Conservation (phyloP, 1,284 basidiomycete species). For the Sanghuangporus sanghuang region DNA sequence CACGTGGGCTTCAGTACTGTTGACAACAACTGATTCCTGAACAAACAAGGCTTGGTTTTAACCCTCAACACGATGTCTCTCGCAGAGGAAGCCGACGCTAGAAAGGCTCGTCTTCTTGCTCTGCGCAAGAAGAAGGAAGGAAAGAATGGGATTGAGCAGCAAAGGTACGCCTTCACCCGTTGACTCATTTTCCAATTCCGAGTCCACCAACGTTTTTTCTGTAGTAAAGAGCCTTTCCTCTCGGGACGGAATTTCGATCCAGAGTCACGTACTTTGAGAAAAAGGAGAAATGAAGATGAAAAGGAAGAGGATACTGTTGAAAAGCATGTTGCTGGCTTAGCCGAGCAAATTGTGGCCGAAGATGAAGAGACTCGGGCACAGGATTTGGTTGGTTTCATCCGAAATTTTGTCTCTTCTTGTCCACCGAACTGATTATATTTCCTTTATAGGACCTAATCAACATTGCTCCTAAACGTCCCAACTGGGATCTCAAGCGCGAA, state of each 20-base stretch:
- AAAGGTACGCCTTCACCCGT: constrained; percentile 24
- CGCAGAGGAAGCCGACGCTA: constrained; percentile 77
- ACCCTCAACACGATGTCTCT: constrained; percentile 55
- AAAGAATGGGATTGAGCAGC: constrained; percentile 35
- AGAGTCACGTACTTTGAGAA: constrained; percentile 70
- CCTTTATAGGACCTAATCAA: constrained; percentile 82
- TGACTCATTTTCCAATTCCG: neutral
- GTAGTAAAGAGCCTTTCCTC: constrained; percentile 49
- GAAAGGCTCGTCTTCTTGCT: constrained; percentile 81
- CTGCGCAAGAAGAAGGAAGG: constrained; percentile 70
- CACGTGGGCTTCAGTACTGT: no score
- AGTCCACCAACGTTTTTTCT: neutral
- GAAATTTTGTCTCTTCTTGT: neutral
- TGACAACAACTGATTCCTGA: no score
- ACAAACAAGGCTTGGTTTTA: neutral
- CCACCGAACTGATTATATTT: neutral
- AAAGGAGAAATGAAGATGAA: constrained; percentile 47
- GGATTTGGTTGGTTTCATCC: constrained; percentile 61
- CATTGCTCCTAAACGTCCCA: constrained; percentile 92
- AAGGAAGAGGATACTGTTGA: constrained; percentile 83
- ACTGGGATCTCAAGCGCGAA: constrained; percentile 97
- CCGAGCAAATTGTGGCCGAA: constrained; percentile 78
- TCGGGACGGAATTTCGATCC: constrained; percentile 85
- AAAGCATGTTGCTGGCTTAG: constrained; percentile 77
- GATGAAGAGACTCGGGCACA: constrained; percentile 82